phyloP scores from a whole-genome alignment of 345 rosid species.

The Acer saccharum region DNA sequence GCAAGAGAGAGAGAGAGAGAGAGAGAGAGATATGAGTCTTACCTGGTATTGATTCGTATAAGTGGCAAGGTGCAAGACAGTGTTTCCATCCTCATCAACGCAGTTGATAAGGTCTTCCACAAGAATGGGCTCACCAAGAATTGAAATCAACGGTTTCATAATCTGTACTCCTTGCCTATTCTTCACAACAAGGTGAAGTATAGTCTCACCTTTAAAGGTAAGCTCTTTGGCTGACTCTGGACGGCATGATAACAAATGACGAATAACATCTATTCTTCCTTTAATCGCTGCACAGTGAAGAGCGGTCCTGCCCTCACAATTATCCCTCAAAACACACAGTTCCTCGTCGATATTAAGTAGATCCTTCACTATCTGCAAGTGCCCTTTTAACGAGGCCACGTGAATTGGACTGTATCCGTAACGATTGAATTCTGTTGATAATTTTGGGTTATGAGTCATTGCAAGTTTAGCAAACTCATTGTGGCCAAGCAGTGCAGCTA shows the following conservation, averaged over 20 bases:
- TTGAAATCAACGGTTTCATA: not conserved
- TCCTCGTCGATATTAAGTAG: not conserved
- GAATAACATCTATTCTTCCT: not conserved
- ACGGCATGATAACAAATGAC: not conserved
- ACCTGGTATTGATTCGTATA: not conserved
- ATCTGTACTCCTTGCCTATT: not conserved
- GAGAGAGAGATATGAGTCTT: no score
- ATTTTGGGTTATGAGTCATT: not conserved
- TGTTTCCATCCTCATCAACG: not conserved
- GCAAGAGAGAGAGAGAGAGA: no score
- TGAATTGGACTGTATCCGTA: not conserved
- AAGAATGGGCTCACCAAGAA: not conserved
- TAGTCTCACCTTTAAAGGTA: not conserved
- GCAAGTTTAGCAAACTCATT: no score
- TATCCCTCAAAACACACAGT: not conserved
- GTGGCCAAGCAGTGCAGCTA: not conserved
- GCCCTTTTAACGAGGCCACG: not conserved
- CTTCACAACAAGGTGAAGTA: not conserved
- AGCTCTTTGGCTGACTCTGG: not conserved
- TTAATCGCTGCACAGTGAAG: not conserved
- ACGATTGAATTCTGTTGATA: not conserved
- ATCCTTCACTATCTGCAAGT: not conserved
- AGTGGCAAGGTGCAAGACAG: not conserved
- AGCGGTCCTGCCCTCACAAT: slow-evolving; percentile 1
- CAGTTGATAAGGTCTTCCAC: not conserved